phyloP scores from a whole-genome alignment of 2,329 filamentous ascomycete species.

The Alternaria triticimaculans region DNA sequence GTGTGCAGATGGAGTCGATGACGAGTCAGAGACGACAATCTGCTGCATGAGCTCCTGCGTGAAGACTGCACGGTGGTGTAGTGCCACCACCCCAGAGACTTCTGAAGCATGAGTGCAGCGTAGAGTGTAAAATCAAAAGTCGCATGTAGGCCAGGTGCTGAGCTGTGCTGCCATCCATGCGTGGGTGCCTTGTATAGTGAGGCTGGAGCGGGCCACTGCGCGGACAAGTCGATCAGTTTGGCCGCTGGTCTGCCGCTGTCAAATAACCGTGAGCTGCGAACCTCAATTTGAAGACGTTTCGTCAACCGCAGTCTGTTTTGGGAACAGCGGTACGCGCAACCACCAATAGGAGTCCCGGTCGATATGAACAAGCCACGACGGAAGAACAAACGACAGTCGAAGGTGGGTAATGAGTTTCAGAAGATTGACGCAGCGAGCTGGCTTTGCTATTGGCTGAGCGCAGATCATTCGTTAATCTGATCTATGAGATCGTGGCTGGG shows the following conservation, averaged over 20 bases:
- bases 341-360: constrained; percentile 19
- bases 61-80: not conserved
- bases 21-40: constrained; percentile 20
- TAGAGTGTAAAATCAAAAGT: not conserved
- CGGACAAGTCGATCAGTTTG: constrained; percentile 22
- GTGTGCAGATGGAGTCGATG: constrained; percentile 15
- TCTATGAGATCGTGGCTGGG: constrained; percentile 36
- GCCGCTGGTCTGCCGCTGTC: constrained; percentile 38
- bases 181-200: constrained; percentile 8
- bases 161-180: constrained; percentile 6
- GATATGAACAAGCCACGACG: constrained; percentile 21
- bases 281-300: constrained; percentile 15
- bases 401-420: constrained; percentile 35
- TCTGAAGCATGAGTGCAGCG: constrained; percentile 4
- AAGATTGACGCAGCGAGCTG: constrained; percentile 21
- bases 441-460: constrained; percentile 37
- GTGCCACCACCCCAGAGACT: constrained; percentile 9
- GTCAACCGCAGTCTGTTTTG: constrained; percentile 10
- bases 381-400: constrained; percentile 23
- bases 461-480: constrained; percentile 47
- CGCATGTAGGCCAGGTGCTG: not conserved
- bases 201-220: constrained; percentile 24
- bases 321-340: constrained; percentile 18
- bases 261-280: constrained; percentile 20
- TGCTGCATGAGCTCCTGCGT: not conserved